phyloP scores from a whole-genome alignment of 148 eudicot genomes.

The Rhododendron vialii region DNA sequence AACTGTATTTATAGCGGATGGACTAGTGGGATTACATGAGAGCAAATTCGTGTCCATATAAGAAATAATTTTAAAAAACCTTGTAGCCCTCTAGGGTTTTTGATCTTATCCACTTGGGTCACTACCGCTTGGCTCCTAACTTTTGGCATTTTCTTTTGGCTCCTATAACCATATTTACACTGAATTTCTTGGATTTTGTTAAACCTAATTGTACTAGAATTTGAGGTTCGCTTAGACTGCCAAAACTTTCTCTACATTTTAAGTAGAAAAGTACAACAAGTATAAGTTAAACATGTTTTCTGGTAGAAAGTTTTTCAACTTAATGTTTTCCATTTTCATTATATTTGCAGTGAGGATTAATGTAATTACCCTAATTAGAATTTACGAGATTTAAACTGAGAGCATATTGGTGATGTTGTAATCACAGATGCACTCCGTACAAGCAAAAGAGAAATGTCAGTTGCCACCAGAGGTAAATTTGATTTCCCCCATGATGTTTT shows the following conservation, averaged over 20 bases:
- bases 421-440: slow-evolving; percentile 51
- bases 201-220: not conserved
- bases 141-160: not conserved
- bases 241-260: not conserved
- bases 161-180: not conserved
- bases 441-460: slow-evolving; percentile 71
- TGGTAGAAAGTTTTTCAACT: not conserved
- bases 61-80: not conserved
- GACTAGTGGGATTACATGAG: not conserved
- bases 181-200: not conserved
- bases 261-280: not conserved
- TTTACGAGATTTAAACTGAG: not conserved
- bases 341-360: not conserved
- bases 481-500: not conserved
- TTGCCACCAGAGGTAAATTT: slow-evolving; percentile 57
- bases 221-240: not conserved
- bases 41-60: not conserved
- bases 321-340: not conserved
- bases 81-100: not conserved
- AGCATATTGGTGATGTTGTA: not conserved
- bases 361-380: not conserved
- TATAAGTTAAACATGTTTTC: not conserved
- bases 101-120: not conserved
- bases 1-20: not conserved
- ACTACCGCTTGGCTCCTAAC: not conserved